phyloP scores from a whole-genome alignment of 805 yeast species.

The Pichia pseudocactophila region DNA sequence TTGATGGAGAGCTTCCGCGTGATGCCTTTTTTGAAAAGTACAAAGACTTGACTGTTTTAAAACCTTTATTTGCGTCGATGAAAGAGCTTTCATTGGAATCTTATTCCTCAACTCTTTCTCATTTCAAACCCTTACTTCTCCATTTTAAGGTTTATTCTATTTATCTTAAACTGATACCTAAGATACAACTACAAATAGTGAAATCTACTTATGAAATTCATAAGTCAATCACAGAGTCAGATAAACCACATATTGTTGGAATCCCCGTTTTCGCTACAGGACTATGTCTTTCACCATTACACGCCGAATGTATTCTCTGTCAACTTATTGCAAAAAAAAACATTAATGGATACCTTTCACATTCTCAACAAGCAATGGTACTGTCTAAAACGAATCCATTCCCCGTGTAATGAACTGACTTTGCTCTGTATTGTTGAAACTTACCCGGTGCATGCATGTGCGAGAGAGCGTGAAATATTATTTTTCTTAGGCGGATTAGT shows the following conservation, averaged over 20 bases:
- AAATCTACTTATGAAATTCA: background rate
- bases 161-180: constrained; percentile 1
- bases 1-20: background rate
- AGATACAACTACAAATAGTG: background rate
- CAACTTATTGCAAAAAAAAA: background rate
- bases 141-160: constrained; percentile 3
- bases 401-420: background rate
- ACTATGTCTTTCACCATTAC: background rate
- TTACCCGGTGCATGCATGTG: constrained; percentile 2
- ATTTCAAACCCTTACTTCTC: background rate
- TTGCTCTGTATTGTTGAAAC: too few relatives aligned
- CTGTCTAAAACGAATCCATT: background rate
- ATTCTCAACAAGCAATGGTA: constrained; percentile 3
- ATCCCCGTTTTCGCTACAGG: constrained; percentile 1
- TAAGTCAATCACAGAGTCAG: background rate
- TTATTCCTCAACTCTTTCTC: background rate
- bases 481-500: too few relatives aligned
- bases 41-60: background rate
- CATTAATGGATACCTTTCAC: constrained; percentile 6
- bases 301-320: constrained; percentile 3
- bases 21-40: background rate
- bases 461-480: background rate
- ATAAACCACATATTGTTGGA: constrained; percentile 5
- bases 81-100: background rate
- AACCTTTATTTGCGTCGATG: constrained; percentile 1